These are phyloP conservation scores for Astraeus odoratus DNA, from an alignment of 768 basidiomycete genomes.

Conservation along the genomic window DNA sequence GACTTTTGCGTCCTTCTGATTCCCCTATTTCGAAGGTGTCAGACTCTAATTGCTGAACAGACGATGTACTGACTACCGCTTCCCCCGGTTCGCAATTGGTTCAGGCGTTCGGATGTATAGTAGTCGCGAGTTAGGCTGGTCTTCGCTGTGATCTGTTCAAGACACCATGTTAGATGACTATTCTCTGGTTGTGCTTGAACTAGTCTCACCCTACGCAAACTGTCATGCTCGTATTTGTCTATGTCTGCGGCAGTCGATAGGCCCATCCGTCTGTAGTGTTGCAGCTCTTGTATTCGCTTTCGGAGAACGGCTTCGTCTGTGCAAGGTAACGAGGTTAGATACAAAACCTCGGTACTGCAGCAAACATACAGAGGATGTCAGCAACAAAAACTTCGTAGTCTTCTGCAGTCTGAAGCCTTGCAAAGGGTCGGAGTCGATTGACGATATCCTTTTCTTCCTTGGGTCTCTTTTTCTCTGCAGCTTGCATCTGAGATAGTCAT, in stretches of 20 bases:
- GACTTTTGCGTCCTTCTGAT: slow-evolving; percentile 47
- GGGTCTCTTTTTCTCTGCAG: slow-evolving; percentile 82
- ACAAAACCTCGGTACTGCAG: neutral
- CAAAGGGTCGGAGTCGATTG: slow-evolving; percentile 84
- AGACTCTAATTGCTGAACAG: neutral
- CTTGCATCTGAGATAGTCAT: slow-evolving; percentile 60
- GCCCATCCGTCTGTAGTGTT: slow-evolving; percentile 83
- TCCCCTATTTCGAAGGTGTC: slow-evolving; percentile 25
- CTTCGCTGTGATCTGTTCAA: slow-evolving; percentile 54
- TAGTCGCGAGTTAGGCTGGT: slow-evolving; percentile 50
- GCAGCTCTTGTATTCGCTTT: slow-evolving; percentile 85
- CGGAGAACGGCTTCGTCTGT: slow-evolving; percentile 83
- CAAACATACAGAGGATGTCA: slow-evolving; percentile 77
- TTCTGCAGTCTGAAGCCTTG: slow-evolving; percentile 81
- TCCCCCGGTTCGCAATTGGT: slow-evolving; percentile 38
- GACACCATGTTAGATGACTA: neutral
- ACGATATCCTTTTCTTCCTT: slow-evolving; percentile 91
- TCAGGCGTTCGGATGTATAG: slow-evolving; percentile 43
- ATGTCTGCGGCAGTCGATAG: slow-evolving; percentile 82
- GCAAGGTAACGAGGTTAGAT: neutral
- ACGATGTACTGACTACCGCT: slow-evolving; percentile 44
- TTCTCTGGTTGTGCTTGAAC: neutral
- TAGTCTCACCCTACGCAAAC: slow-evolving; percentile 60
- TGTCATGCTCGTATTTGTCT: slow-evolving; percentile 79
- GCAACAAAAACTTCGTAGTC: slow-evolving; percentile 87